phyloP scores from a whole-genome alignment of 495 filamentous ascomycete genomes.

The Cairneyella variabilis region DNA sequence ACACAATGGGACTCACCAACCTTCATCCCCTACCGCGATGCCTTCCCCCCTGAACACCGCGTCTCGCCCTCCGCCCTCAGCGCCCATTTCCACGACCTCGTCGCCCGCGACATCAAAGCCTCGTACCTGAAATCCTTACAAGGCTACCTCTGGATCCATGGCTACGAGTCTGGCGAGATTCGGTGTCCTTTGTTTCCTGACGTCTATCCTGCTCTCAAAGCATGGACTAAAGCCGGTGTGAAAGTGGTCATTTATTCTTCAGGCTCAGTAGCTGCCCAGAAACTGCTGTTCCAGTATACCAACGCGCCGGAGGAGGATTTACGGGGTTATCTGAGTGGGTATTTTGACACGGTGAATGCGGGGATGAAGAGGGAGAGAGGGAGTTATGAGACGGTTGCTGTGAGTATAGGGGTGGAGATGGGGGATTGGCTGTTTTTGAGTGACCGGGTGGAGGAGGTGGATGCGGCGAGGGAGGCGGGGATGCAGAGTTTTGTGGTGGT shows the following conservation, averaged over 20 bases:
- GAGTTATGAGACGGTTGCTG: slow-evolving; percentile 59
- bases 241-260: slow-evolving; percentile 66
- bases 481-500: slow-evolving; percentile 59
- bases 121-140: slow-evolving; percentile 68
- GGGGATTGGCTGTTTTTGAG: slow-evolving; percentile 62
- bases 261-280: slow-evolving; percentile 67
- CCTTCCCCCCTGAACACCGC: slow-evolving; percentile 58
- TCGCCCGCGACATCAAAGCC: slow-evolving; percentile 61
- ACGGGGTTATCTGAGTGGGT: slow-evolving; percentile 48
- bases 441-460: slow-evolving; percentile 67
- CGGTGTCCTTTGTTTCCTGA: slow-evolving; percentile 65
- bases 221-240: slow-evolving; percentile 45
- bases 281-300: slow-evolving; percentile 67
- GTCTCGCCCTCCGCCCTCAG: slow-evolving; percentile 44
- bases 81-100: slow-evolving; percentile 59
- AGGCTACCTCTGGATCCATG: slow-evolving; percentile 65
- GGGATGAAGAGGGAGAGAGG: slow-evolving; percentile 57
- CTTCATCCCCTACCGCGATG: slow-evolving; percentile 55
- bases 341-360: slow-evolving; percentile 73
- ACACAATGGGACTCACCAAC: slow-evolving; percentile 53
- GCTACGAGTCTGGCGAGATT: slow-evolving; percentile 57
- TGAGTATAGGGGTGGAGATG: slow-evolving; percentile 31
- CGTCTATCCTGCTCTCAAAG: slow-evolving; percentile 50
- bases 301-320: slow-evolving; percentile 51
- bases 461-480: slow-evolving; percentile 58